Evolutionary conservation across 164 flowering plant genomes (phyloP).

Genomic region (Berberis vulgaris): DNA sequence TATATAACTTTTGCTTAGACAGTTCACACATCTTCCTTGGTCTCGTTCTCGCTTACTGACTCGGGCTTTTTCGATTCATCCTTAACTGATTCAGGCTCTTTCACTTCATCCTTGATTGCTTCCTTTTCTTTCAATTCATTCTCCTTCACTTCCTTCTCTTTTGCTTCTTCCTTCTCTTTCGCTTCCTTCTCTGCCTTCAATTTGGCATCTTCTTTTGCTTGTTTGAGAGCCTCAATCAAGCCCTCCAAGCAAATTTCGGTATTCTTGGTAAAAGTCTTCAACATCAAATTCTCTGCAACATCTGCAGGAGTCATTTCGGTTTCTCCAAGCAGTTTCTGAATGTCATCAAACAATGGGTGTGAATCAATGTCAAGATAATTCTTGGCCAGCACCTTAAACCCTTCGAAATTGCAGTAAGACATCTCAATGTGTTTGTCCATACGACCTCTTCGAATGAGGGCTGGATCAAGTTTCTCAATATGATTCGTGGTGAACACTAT

Average conservation of each 20-base stretch:
- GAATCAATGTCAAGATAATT: slow-evolving; percentile 37
- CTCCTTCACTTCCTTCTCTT: not conserved
- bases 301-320: slow-evolving; percentile 44
- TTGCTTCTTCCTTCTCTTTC: not conserved
- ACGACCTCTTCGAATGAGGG: slow-evolving; percentile 47
- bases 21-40: no score
- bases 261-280: slow-evolving; percentile 11
- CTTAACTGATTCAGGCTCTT: no score
- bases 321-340: slow-evolving; percentile 21
- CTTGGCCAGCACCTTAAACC: slow-evolving; percentile 43
- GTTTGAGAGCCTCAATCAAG: slow-evolving; percentile 6
- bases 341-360: slow-evolving; percentile 22
- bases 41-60: no score
- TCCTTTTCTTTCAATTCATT: not conserved
- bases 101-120: not conserved
- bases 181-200: slow-evolving; percentile 2
- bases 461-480: slow-evolving; percentile 45
- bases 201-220: slow-evolving; percentile 2
- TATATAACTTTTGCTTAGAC: no score
- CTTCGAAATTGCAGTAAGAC: slow-evolving; percentile 37
- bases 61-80: no score
- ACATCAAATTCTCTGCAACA: slow-evolving; percentile 51
- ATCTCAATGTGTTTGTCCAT: slow-evolving; percentile 57
- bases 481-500: slow-evolving; percentile 51
- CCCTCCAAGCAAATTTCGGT: slow-evolving; percentile 1